Evolutionary conservation across 2,329 filamentous ascomycete genomes (phyloP).

Genomic region (Fusarium multiceps): DNA sequence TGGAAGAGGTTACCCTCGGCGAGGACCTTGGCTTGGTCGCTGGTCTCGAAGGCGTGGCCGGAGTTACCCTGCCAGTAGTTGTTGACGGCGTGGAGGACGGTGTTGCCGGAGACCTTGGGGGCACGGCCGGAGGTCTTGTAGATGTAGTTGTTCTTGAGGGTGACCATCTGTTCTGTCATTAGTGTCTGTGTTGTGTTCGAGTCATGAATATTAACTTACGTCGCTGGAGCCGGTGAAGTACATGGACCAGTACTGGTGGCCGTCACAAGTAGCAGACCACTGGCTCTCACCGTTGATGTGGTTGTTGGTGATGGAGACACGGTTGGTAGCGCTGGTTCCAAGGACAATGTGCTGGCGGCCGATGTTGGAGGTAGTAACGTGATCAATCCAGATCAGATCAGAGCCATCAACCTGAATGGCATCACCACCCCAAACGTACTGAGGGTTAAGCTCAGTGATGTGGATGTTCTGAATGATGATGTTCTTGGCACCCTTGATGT

Average conservation of each 20-base stretch:
- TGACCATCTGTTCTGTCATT: constrained; percentile 51
- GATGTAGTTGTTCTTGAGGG: constrained; percentile 70
- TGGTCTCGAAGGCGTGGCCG: constrained; percentile 68
- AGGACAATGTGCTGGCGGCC: constrained; percentile 71
- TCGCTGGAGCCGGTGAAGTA: constrained; percentile 68
- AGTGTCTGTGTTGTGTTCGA: rapidly evolving
- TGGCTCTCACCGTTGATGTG: constrained; percentile 64
- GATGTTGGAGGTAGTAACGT: constrained; percentile 66
- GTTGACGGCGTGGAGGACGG: constrained; percentile 69
- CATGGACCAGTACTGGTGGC: constrained; percentile 69
- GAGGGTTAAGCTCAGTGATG: constrained; percentile 65
- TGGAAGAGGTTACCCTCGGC: constrained; percentile 70
- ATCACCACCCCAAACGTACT: constrained; percentile 70
- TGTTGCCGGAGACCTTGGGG: constrained; percentile 67
- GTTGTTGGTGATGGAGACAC: constrained; percentile 69
- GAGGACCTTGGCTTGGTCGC: constrained; percentile 56
- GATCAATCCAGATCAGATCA: constrained; percentile 63
- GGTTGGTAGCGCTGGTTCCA: constrained; percentile 63
- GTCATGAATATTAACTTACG: background rate
- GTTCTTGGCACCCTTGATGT: constrained; percentile 58
- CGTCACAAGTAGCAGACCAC: constrained; percentile 69
- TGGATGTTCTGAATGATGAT: constrained; percentile 71
- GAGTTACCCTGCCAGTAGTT: constrained; percentile 68
- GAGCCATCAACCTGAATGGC: constrained; percentile 63
- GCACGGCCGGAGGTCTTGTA: constrained; percentile 67